Conservation (phyloP, 2,329 filamentous ascomycete genomes). For the Fusarium hainanense region DNA sequence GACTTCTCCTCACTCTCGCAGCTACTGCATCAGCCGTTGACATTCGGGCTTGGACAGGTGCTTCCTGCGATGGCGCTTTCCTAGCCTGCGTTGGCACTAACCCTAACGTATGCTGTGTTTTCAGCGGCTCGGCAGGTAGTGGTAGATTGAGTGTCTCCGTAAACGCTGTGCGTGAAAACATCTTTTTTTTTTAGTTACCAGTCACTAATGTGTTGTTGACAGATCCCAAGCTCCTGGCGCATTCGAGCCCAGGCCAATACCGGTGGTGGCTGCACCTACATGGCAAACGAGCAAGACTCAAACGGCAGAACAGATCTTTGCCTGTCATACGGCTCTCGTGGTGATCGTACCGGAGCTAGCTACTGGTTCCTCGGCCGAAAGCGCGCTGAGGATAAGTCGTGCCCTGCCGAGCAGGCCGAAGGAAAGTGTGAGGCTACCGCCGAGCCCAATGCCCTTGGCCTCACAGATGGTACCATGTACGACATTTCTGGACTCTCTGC, state of each 20-base stretch:
- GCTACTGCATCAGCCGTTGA: background rate
- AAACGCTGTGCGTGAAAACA: background rate
- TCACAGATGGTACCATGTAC: background rate
- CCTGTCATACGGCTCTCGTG: background rate
- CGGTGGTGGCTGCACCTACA: background rate
- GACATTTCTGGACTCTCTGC: background rate
- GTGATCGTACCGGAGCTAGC: background rate
- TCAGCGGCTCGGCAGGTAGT: background rate
- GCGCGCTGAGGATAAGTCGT: background rate
- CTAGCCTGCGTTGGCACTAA: background rate
- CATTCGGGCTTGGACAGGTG: background rate
- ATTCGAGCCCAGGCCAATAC: background rate
- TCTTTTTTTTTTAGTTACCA: rapidly evolving
- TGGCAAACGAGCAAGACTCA: background rate
- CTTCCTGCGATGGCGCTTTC: rapidly evolving
- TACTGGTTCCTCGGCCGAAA: background rate
- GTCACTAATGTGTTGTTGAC: rapidly evolving
- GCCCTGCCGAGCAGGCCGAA: background rate
- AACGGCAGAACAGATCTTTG: background rate
- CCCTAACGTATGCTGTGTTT: background rate
- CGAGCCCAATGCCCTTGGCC: background rate
- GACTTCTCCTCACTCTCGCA: background rate
- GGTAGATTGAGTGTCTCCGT: background rate
- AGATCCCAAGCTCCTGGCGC: background rate
- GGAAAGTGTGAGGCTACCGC: background rate